A percentile compares a stretch with the other conserved stretches of the same genome.
These are phyloP conservation scores for Gryganskiella cystojenkinii DNA, from an alignment of 192 early-diverging fungal genomes.

Conservation along the genomic window DNA sequence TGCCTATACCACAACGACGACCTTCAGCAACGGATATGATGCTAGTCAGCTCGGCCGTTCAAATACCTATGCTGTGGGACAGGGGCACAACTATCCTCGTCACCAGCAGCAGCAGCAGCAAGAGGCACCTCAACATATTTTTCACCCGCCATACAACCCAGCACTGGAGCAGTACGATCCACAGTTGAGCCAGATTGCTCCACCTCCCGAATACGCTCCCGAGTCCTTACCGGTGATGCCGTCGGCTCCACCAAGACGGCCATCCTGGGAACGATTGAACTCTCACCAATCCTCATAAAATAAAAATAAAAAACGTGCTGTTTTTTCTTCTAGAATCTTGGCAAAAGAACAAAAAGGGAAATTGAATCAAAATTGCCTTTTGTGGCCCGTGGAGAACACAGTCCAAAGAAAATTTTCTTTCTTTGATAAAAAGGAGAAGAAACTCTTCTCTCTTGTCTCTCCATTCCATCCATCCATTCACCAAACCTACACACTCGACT, in stretches of 20 bases:
- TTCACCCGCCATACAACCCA: slow-evolving; percentile 5
- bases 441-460: not conserved
- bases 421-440: not conserved
- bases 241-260: slow-evolving; percentile 6
- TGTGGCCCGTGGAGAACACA: not conserved
- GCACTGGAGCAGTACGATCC: not conserved
- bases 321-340: too few relatives aligned
- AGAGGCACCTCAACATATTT: not conserved
- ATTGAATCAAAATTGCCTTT: not conserved
- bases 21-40: not conserved
- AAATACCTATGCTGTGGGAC: slow-evolving; percentile 12
- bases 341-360: not conserved
- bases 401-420: not conserved
- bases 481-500: not conserved
- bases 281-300: not conserved
- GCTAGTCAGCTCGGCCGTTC: not conserved
- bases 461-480: not conserved
- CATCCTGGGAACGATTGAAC: not conserved
- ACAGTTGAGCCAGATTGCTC: not conserved
- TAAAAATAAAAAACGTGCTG: slow-evolving; percentile 1
- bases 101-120: not conserved
- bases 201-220: not conserved
- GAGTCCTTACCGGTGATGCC: not conserved
- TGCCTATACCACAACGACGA: not conserved
- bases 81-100: not conserved